A percentile compares a stretch with the other conserved stretches of the same genome.
These are phyloP conservation scores for Fusarium beomiforme DNA, from an alignment of 2,329 filamentous ascomycete genomes.

Conservation along the genomic window DNA sequence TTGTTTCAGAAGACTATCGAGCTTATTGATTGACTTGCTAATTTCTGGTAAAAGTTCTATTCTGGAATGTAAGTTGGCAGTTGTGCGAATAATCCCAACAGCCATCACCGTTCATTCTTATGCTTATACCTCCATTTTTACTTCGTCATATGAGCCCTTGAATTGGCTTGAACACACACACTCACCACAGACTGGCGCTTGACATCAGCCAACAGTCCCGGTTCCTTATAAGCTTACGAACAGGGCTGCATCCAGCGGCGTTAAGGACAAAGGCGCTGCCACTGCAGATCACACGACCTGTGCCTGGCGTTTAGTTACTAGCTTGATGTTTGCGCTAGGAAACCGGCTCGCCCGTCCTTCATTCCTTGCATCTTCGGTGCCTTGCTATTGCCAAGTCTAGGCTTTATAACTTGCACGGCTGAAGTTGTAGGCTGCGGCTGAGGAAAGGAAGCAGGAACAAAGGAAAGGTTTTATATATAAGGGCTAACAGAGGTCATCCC, in stretches of 20 bases:
- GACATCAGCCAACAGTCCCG: background rate
- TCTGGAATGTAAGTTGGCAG: background rate
- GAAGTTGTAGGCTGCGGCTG: background rate
- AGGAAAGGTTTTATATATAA: accelerated
- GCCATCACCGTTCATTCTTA: background rate
- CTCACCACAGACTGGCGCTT: background rate
- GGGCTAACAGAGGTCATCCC: background rate
- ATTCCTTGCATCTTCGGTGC: background rate
- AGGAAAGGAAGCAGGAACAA: background rate
- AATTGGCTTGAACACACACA: background rate
- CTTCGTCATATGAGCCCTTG: background rate
- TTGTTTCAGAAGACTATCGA: background rate
- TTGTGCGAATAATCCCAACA: background rate
- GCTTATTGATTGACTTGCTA: background rate
- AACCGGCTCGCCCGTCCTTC: background rate
- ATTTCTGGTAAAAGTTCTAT: background rate
- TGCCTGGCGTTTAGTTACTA: background rate
- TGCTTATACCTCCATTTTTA: background rate
- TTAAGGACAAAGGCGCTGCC: background rate
- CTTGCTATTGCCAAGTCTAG: background rate
- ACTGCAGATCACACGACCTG: background rate
- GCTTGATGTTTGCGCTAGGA: background rate
- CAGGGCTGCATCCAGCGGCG: background rate
- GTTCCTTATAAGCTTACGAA: background rate
- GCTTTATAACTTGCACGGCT: background rate